Evolutionary conservation across 805 yeast genomes (phyloP), one percentile per base, ranked within the genome.

Genomic region (Pachysolen tannophilus): DNA sequence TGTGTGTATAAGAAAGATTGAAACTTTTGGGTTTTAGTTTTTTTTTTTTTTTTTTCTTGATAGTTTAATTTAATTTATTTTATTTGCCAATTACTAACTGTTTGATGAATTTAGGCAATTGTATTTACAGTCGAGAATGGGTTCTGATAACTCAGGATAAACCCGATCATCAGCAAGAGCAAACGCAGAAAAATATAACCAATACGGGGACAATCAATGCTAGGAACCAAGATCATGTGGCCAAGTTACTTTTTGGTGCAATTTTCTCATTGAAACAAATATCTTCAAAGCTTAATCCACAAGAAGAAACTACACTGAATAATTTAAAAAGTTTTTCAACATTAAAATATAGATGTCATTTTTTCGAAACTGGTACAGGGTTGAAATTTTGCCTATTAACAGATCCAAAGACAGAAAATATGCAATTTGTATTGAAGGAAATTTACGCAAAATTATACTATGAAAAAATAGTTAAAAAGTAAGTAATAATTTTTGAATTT

Each of bases 211-310:
- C 66, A 0, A 56, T 60, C 25, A 80, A 78, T 47, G 60, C 65
- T 10, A 71, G 67, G 40, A 78, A 76, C 49, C 67, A 72, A 29
- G 80, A 79, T 32, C 86, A 87, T 50, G 64, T 74, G 10, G 79
- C 92, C 6, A 82, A 90, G 54, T 69, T 92, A 23, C 65, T 92
- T 10, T 92, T 85, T 53, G 98, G 98, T 9, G 75, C 84, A 26
- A 63, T 85, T 8, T 82, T 77, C 53, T 86, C 96, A 9, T 58
- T 90, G 41, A 69, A 87, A 34, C 84, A 80, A 42, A 72, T 92
- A 26, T 71, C 90, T 0, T 65, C 74, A n/a, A 78, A 64, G 43
- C 49, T 70, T 32, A 65, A 62, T 17, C 60, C 53, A 32, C 44
- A 44, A 21, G 49, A 47, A 16, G 43, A 35, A 19, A 38, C 40